Percentiles rank a stretch among this genome's conserved stretches.
phyloP scores from a whole-genome alignment of 371 early-diverging fungal species.

The Saksenaea vasiformis region DNA sequence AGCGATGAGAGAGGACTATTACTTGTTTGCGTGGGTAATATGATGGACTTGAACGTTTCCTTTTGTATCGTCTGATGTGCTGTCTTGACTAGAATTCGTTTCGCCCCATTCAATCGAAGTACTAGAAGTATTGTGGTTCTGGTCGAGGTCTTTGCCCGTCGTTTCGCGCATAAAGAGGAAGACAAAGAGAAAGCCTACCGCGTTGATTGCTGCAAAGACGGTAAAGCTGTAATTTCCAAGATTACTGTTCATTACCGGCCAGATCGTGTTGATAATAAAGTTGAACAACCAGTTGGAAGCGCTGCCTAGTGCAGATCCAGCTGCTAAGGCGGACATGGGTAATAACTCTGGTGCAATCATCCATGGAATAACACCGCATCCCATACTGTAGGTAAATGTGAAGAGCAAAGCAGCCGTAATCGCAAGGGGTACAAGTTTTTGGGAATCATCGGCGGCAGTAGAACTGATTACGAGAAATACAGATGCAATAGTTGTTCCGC shows the following conservation, averaged over 20 bases:
- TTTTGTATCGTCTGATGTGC: neutral
- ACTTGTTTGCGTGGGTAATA: neutral
- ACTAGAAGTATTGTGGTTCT: conserved; percentile 5
- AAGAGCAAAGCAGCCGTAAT: conserved; percentile 43
- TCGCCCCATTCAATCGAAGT: conserved; percentile 1
- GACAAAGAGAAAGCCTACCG: conserved; percentile 43
- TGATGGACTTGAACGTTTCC: neutral
- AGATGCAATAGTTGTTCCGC: conserved; percentile 39
- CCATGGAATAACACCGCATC: conserved; percentile 57
- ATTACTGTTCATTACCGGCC: conserved; percentile 38
- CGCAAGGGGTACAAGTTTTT: conserved; percentile 31
- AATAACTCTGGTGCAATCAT: conserved; percentile 51
- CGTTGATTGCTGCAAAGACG: conserved; percentile 47
- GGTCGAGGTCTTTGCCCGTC: conserved; percentile 41
- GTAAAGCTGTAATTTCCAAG: conserved; percentile 39
- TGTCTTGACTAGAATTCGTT: neutral
- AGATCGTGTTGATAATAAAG: conserved; percentile 45
- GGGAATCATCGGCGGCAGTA: conserved; percentile 9
- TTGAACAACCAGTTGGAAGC: conserved; percentile 47
- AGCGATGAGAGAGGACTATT: neutral
- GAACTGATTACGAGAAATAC: conserved; percentile 44
- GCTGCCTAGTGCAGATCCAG: conserved; percentile 49
- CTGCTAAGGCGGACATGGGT: conserved; percentile 43
- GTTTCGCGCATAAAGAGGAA: conserved; percentile 47
- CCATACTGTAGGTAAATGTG: conserved; percentile 42